phyloP scores from a whole-genome alignment of 192 early-diverging fungal species.

The Backusella tarrabulga region DNA sequence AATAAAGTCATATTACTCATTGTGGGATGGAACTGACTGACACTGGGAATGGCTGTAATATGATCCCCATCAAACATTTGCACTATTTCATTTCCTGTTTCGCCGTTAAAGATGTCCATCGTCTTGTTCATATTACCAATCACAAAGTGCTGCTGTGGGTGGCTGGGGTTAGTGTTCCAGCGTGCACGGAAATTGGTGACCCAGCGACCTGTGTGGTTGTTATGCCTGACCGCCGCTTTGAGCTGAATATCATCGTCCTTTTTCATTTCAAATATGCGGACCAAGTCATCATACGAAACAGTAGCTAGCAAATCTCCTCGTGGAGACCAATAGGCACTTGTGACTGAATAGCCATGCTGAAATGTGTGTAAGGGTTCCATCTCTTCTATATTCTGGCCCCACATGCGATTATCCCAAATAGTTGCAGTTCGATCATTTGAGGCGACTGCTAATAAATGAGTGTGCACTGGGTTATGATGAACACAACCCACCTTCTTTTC shows the following conservation, averaged over 20 bases:
- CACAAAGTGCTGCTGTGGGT: constrained; percentile 42
- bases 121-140: constrained; percentile 70
- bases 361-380: constrained; percentile 37
- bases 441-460: constrained; percentile 45
- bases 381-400: constrained; percentile 27
- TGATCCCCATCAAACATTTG: constrained; percentile 43
- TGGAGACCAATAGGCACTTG: constrained; percentile 67
- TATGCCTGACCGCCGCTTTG: constrained; percentile 44
- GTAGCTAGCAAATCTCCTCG: constrained; percentile 50
- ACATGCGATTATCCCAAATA: constrained; percentile 61
- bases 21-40: constrained; percentile 62
- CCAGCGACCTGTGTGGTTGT: constrained; percentile 68
- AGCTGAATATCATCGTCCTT: neutral
- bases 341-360: constrained; percentile 53
- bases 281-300: constrained; percentile 56
- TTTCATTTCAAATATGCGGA: constrained; percentile 43
- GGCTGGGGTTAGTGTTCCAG: constrained; percentile 48
- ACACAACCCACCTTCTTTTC: constrained; percentile 63
- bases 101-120: constrained; percentile 59
- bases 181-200: constrained; percentile 61
- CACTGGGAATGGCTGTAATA: constrained; percentile 59
- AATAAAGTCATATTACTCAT: constrained; percentile 41
- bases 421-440: constrained; percentile 57
- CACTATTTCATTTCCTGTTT: constrained; percentile 48
- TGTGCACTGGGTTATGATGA: constrained; percentile 52